phyloP scores from a whole-genome alignment of 345 rosid genomes.

The Populus alba region DNA sequence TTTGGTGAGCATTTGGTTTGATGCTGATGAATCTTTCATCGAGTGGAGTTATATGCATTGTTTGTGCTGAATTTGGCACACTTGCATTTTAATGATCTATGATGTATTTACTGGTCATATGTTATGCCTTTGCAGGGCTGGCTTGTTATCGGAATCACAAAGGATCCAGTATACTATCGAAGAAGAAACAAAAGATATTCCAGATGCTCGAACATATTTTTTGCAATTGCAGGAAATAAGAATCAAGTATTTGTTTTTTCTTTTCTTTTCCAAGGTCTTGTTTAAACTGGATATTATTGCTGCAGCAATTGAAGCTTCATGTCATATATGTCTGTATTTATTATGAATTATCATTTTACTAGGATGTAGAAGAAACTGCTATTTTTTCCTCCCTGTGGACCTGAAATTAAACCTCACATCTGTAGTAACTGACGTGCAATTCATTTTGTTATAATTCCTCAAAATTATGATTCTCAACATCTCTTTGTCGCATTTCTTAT shows the following conservation, averaged over 20 bases:
- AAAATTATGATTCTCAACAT: neutral
- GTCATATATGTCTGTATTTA: neutral
- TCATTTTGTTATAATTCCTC: neutral
- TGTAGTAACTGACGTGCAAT: neutral
- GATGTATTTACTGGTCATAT: constrained; percentile 10
- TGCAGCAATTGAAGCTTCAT: neutral
- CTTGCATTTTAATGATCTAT: neutral
- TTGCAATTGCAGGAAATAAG: constrained; percentile 73
- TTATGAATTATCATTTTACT: neutral
- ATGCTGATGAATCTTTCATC: neutral
- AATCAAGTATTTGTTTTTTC: constrained; percentile 41
- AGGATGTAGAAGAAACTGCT: neutral
- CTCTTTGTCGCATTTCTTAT: neutral
- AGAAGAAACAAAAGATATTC: constrained; percentile 60
- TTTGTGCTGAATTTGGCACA: constrained; percentile 1
- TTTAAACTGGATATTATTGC: neutral
- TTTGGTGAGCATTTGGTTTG: neutral
- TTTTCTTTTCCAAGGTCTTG: constrained; percentile 7
- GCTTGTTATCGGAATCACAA: constrained; percentile 76
- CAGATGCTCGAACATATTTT: constrained; percentile 86
- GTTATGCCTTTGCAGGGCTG: constrained; percentile 65
- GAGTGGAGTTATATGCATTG: neutral
- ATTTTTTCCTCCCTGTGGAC: neutral
- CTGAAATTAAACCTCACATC: neutral
- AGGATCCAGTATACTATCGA: constrained; percentile 65